Evolutionary conservation across 2,329 filamentous ascomycete genomes (phyloP), one percentile per base, ranked within the genome.

Genomic region (Monosporascus sp.): DNA sequence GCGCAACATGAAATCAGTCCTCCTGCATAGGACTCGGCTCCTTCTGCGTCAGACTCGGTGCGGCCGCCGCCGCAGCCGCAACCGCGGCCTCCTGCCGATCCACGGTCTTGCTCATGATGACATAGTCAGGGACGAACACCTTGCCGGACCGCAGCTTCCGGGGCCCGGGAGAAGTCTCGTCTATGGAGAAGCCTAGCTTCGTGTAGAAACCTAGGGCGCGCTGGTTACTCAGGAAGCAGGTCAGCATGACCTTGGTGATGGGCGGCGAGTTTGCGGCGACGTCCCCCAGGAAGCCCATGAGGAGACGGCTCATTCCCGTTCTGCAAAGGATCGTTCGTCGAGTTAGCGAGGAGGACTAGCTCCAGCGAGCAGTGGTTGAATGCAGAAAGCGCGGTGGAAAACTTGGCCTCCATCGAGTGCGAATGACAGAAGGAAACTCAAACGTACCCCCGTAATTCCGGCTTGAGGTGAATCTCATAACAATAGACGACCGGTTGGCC

Each of bases 391-490:
- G 27, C 27, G 27, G 27, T 31, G 27, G 27, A 5, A 31, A 31
- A 11, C 27, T 5, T 31, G 27, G 27, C 8, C 9, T 8, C 3
- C 27, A 31, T 31, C 27, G 27, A 4, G 25, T 41, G n/a, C 22
- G 24, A 22, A 50, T n/a, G 18, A 24, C 8, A 20, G 43, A 38
- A 31, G 18, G n/a, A 9, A 41, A 44, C 7, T 9, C 22, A 11
- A 17, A 70, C 71, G 57, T 67, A 82, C 72, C 85, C 77, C 59
- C 81, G 79, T 5, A 88, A 66, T 1, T 74, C 69, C 1, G 76
- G 70, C 38, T 74, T 69, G 3, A 92, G 77, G 64, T 93, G 88
- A 37, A 93, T 82, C 70, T 93, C 88, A 66, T 91, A 93, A 67
- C 88, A 86, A 68, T 91, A 93, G 20, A 90, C 65, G 2, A 91